Evolutionary conservation across 2,329 filamentous ascomycete species (phyloP).

Genomic region (Gliomastix tumulicola): DNA sequence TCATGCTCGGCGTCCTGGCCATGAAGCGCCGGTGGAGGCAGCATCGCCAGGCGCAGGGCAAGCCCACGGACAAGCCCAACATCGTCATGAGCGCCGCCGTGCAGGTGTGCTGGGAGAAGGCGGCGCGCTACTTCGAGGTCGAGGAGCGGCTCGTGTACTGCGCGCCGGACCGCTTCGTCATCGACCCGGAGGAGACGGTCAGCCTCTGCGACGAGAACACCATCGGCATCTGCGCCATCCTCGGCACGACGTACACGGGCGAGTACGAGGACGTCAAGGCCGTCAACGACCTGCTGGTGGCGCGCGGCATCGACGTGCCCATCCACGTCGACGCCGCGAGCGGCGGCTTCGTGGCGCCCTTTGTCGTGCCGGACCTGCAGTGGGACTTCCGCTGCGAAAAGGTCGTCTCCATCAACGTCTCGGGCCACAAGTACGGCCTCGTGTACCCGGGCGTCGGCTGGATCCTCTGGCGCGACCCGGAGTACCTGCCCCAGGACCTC

Average conservation of each 20-base stretch:
- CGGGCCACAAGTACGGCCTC: slow-evolving; percentile 75
- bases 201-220: slow-evolving; percentile 59
- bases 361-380: slow-evolving; percentile 72
- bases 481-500: slow-evolving; percentile 81
- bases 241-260: slow-evolving; percentile 91
- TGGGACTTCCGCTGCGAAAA: slow-evolving; percentile 91
- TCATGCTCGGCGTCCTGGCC: slow-evolving; percentile 75
- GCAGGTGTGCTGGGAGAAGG: slow-evolving; percentile 97
- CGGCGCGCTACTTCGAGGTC: slow-evolving; percentile 81
- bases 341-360: slow-evolving; percentile 89
- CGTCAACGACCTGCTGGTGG: slow-evolving; percentile 78
- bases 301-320: slow-evolving; percentile 69
- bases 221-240: slow-evolving; percentile 86
- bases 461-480: slow-evolving; percentile 80
- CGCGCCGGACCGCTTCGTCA: slow-evolving; percentile 52
- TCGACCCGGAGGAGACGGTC: slow-evolving; percentile 57
- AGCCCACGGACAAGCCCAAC: slow-evolving; percentile 75
- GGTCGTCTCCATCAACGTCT: slow-evolving; percentile 90
- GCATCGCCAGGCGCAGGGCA: slow-evolving; percentile 73
- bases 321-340: slow-evolving; percentile 94
- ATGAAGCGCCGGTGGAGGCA: slow-evolving; percentile 97
- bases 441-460: slow-evolving; percentile 91
- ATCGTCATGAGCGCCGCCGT: slow-evolving; percentile 94
- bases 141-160: slow-evolving; percentile 78
- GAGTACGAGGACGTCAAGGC: slow-evolving; percentile 92